phyloP scores from a whole-genome alignment of 805 yeast genomes.

The Dipodascus albidus region DNA sequence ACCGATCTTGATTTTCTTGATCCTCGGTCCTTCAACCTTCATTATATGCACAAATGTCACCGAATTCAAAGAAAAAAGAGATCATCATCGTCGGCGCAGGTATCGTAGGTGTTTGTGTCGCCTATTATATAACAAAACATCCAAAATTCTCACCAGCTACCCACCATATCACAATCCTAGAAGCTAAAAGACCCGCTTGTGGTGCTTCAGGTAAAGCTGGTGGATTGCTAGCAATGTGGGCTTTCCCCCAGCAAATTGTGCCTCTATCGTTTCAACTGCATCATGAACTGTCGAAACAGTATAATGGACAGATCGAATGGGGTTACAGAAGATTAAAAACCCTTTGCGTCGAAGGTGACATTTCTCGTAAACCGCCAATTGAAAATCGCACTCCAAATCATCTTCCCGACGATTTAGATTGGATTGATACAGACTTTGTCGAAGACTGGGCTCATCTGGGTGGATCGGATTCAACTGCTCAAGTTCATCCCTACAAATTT shows the following conservation, averaged over 20 bases:
- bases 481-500: constrained; percentile 90
- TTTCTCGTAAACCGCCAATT: constrained; percentile 26
- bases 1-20: too few relatives aligned
- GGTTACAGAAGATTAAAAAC: constrained; percentile 86
- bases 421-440: constrained; percentile 59
- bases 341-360: constrained; percentile 76
- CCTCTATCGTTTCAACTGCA: constrained; percentile 80
- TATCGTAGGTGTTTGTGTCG: constrained; percentile 90
- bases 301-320: constrained; percentile 81
- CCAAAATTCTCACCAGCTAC: constrained; percentile 62
- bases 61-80: constrained; percentile 3
- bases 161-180: constrained; percentile 75
- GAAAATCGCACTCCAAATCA: too few relatives aligned
- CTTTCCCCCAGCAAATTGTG: constrained; percentile 90
- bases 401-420: constrained; percentile 49
- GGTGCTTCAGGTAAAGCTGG: constrained; percentile 98
- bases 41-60: too few relatives aligned
- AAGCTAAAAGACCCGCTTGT: constrained; percentile 87
- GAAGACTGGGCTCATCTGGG: constrained; percentile 73
- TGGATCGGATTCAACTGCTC: constrained; percentile 82
- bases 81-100: constrained; percentile 47
- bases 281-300: constrained; percentile 66
- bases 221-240: constrained; percentile 89
- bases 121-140: constrained; percentile 77
- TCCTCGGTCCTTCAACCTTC: too few relatives aligned